Base-by-base conservation (phyloP, 1,139 yeast genomes). In the Suhomyces panamericanus region DNA sequence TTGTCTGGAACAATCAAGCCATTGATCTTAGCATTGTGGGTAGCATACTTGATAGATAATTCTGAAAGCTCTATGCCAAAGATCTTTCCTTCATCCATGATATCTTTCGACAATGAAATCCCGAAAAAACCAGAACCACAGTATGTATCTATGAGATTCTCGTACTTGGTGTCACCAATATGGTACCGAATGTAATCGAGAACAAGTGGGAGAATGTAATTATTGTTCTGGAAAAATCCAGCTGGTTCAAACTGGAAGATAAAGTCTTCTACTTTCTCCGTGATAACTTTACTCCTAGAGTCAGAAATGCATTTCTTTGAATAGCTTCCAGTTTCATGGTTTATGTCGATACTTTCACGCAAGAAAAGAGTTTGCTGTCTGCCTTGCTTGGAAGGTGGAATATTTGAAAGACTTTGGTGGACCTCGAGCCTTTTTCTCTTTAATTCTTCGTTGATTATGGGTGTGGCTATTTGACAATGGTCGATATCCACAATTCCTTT, bases 41-140 rank as follows among this genome's bases (percentile, higher is more conserved):
- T 57, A 3, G 78, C 78, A 50, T 64, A 69, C 29, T 64, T 53
- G 20, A 73, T 66, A 2, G 75, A 61, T 4, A 49, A 49, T 24
- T 57, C 52, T 3, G 73, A 63, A 3, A 73, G 53, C 51, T 74
- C 79, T n/a, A 74, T 69, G 0, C 79, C 79, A 52, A 70, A 67
- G 0, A 73, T 67, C 45, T 69, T 71, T 0, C 70, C 73, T 11
- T 58, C 54, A 2, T 54, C 51, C 0, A 63, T 59, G n/a, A 73
- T 52, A 9, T 51, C 55, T 12, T 59, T 57, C 0, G 73, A 60
- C 26, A 74, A 59, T 1, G 72, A 58, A 4, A 74, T 69, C 0
- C 78, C 77, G 52, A 74, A 70, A 49, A 73, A 70, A 1, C 79
- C 79, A 5, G 74, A 69, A 1, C 79, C 79, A 56, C 79, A 74